phyloP scores from a whole-genome alignment of 2,329 filamentous ascomycete species.

The Monosporascus sp. region DNA sequence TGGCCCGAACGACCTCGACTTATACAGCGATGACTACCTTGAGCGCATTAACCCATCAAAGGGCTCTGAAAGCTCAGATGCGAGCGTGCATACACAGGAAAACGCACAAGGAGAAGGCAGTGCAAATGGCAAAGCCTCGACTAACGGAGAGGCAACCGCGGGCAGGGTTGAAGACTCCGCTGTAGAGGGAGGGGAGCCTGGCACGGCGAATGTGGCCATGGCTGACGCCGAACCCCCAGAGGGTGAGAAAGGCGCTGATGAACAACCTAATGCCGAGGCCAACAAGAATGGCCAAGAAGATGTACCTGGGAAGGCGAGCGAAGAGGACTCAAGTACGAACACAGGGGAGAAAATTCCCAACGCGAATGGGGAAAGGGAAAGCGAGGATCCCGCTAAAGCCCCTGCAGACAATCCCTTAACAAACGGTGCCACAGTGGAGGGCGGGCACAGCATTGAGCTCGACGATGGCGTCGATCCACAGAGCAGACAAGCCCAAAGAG shows the following conservation, averaged over 20 bases:
- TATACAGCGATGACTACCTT: constrained; percentile 46
- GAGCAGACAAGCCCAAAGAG: constrained; percentile 10
- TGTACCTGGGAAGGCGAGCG: not conserved
- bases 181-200: constrained; percentile 6
- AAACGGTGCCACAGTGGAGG: not conserved
- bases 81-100: constrained; percentile 14
- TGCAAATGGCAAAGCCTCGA: constrained; percentile 11
- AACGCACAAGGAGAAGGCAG: constrained; percentile 11
- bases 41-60: constrained; percentile 12
- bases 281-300: constrained; percentile 7
- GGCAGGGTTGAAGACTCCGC: constrained; percentile 4
- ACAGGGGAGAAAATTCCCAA: not conserved
- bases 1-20: constrained; percentile 47
- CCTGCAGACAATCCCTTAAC: not conserved
- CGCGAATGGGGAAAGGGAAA: not conserved
- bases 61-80: constrained; percentile 16
- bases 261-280: constrained; percentile 14
- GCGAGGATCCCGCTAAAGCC: not conserved
- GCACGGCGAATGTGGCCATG: constrained; percentile 22
- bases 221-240: constrained; percentile 15
- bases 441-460: not conserved
- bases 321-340: not conserved
- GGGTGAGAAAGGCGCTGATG: constrained; percentile 12
- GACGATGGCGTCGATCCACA: constrained; percentile 4
- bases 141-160: constrained; percentile 15